Conservation (phyloP, 305 asterid genomes). For the Solanum aculeatissimum region DNA sequence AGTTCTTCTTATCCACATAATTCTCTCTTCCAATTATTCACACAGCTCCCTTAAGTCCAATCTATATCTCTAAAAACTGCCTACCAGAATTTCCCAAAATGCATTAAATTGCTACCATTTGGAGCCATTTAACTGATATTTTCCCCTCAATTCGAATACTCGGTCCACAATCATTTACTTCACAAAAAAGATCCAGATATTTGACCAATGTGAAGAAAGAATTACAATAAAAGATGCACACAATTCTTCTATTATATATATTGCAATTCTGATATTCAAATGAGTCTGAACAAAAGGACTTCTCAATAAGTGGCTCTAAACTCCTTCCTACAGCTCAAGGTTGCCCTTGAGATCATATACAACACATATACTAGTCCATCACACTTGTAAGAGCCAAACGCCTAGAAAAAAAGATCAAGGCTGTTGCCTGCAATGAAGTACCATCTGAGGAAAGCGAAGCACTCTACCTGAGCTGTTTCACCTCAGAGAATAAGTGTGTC, state of each 20-base stretch:
- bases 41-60: not conserved
- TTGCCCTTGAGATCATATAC: not conserved
- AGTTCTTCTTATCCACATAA: not conserved
- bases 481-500: not conserved
- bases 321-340: not conserved
- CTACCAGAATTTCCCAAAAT: not conserved
- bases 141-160: not conserved
- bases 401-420: not conserved
- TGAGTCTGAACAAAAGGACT: not conserved
- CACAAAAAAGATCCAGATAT: not conserved
- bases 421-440: not conserved
- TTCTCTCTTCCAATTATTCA: not conserved
- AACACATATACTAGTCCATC: not conserved
- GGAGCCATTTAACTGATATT: not conserved
- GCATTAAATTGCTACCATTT: not conserved
- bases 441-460: not conserved
- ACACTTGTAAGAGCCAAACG: not conserved
- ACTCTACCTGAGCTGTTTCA: not conserved
- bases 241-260: not conserved
- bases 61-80: not conserved
- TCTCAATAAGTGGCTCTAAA: not conserved
- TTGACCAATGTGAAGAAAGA: not conserved
- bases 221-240: not conserved
- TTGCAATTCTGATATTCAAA: not conserved
- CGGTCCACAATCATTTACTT: not conserved